These are phyloP conservation scores for Clarireedia monteithiana DNA, from an alignment of 2,329 filamentous ascomycete genomes.

Conservation along the genomic window DNA sequence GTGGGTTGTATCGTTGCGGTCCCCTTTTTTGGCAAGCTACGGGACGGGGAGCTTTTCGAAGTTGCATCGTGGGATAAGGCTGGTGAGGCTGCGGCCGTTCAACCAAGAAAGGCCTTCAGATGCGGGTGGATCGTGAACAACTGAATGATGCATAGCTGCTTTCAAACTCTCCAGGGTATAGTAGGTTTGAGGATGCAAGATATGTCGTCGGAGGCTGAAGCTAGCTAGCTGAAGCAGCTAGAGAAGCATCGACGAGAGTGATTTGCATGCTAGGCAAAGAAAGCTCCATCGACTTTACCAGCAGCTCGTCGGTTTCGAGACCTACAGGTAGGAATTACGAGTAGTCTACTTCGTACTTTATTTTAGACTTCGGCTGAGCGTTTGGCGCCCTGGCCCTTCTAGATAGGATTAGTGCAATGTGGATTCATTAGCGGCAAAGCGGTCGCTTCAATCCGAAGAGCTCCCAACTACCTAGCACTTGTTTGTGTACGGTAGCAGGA, in stretches of 20 bases:
- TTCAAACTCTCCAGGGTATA: no score
- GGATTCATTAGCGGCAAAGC: neutral
- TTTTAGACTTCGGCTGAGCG: neutral
- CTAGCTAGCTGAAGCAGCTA: neutral
- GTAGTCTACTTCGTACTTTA: neutral
- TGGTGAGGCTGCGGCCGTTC: neutral
- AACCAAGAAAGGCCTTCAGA: neutral
- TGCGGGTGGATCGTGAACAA: neutral
- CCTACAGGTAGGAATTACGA: neutral
- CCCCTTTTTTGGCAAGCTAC: neutral
- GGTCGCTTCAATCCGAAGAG: neutral
- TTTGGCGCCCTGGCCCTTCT: neutral
- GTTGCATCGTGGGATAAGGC: conserved; percentile 10
- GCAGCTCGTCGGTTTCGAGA: neutral
- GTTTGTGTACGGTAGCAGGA: no score
- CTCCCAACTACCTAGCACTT: no score
- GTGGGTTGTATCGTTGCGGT: conserved; percentile 1
- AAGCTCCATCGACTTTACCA: neutral
- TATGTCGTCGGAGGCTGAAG: conserved; percentile 6
- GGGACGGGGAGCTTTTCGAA: conserved; percentile 3
- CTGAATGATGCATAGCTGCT: neutral
- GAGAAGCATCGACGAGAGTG: neutral
- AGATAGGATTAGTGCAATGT: neutral
- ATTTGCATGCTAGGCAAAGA: neutral
- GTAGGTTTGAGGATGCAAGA: neutral